Evolutionary conservation across 2,329 filamentous ascomycete species (phyloP).

Genomic region (Didymosphaeria variabile): DNA sequence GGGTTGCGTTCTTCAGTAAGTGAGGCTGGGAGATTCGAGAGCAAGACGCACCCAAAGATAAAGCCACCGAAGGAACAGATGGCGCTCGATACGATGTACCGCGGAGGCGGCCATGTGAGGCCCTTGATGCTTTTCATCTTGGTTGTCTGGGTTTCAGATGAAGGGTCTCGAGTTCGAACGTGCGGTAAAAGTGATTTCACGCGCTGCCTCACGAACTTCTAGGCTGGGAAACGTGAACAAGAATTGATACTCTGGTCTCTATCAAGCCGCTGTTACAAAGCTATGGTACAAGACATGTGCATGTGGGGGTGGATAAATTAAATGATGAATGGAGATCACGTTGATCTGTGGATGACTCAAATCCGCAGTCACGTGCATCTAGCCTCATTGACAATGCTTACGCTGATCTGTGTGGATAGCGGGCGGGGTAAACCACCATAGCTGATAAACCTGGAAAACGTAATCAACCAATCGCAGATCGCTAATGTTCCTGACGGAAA

Average conservation of each 20-base stretch:
- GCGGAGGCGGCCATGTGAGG: conserved; percentile 14
- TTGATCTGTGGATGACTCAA: not conserved
- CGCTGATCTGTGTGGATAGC: no score
- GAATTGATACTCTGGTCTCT: no score
- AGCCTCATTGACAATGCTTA: no score
- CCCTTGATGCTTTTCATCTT: not conserved
- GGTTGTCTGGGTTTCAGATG: not conserved
- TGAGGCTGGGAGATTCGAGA: not conserved
- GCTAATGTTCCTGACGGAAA: no score
- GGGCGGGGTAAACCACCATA: no score
- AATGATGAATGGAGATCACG: not conserved
- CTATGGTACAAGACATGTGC: no score
- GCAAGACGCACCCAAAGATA: conserved; percentile 29
- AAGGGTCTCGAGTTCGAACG: not conserved
- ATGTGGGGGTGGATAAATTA: no score
- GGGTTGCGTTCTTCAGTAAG: not conserved
- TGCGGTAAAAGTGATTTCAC: not conserved
- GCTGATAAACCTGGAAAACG: no score
- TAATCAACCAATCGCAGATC: no score
- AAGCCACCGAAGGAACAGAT: conserved; percentile 32
- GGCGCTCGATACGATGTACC: conserved; percentile 28
- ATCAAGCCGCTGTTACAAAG: no score
- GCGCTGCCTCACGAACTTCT: no score
- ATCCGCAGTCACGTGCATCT: not conserved
- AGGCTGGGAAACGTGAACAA: no score